Evolutionary conservation across 345 rosid genomes (phyloP).

Genomic region (Lenwebbia sp.): DNA sequence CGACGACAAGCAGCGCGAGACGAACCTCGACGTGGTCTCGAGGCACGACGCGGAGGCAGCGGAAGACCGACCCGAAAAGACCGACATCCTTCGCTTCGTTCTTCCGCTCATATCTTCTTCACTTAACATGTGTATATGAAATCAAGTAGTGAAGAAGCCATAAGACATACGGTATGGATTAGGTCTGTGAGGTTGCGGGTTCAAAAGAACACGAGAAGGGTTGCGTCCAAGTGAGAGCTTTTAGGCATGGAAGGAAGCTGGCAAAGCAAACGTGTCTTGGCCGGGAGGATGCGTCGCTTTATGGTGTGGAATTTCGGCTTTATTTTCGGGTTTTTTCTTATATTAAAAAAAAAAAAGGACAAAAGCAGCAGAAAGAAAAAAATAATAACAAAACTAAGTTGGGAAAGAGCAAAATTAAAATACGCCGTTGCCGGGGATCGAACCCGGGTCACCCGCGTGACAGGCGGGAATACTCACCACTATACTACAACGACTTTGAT

Average conservation of each 20-base stretch:
- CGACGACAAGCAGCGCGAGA: background rate
- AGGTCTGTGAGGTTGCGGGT: background rate
- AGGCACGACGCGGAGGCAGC: background rate
- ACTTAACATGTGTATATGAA: background rate
- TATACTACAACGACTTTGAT: constrained; percentile 66
- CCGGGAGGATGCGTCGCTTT: background rate
- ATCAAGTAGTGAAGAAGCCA: background rate
- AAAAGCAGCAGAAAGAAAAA: background rate
- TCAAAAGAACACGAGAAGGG: background rate
- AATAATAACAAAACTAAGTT: background rate
- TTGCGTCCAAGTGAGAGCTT: background rate
- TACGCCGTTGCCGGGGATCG: constrained; percentile 93
- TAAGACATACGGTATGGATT: background rate
- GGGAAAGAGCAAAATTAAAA: fast-evolving
- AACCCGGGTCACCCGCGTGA: constrained; percentile 97
- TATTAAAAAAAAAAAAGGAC: too few species aligned
- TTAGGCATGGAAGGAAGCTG: background rate
- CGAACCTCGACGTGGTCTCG: background rate
- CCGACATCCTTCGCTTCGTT: background rate
- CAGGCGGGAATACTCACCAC: constrained; percentile 97
- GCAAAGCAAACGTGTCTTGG: background rate
- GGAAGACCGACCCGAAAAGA: background rate
- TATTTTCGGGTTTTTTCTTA: background rate
- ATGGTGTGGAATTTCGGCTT: background rate
- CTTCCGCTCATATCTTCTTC: background rate